A percentile compares a stretch with the other conserved stretches of the same genome.
phyloP scores from a whole-genome alignment of 2,329 filamentous ascomycete genomes.

The Trichoderma pleuroti region DNA sequence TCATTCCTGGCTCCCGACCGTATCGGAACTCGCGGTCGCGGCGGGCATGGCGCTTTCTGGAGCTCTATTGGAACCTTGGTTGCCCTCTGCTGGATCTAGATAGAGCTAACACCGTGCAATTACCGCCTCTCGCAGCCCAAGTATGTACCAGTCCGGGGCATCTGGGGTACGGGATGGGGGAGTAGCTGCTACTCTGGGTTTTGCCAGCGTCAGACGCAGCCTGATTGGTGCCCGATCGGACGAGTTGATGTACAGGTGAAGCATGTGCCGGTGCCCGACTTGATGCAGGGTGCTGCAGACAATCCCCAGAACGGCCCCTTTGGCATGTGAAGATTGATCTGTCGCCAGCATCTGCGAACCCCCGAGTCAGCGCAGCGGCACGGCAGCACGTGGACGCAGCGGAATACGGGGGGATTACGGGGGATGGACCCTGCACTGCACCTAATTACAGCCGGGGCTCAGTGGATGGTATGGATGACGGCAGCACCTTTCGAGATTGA shows the following conservation, averaged over 20 bases:
- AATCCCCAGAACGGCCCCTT: background rate
- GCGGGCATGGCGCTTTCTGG: background rate
- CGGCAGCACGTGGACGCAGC: slow-evolving; percentile 8
- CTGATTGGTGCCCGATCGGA: background rate
- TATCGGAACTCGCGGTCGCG: slow-evolving; percentile 12
- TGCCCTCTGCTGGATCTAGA: background rate
- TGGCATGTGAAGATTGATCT: slow-evolving; percentile 14
- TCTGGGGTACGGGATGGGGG: background rate
- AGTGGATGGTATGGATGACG: too few relatives aligned
- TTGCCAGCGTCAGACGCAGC: background rate
- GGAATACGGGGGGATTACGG: background rate
- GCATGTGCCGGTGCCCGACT: slow-evolving; percentile 1
- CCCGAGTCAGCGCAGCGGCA: background rate
- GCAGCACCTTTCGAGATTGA: too few relatives aligned
- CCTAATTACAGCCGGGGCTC: too few relatives aligned
- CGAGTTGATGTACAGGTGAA: background rate
- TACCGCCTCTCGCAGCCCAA: background rate
- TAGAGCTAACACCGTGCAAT: background rate
- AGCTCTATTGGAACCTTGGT: background rate
- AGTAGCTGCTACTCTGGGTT: background rate
- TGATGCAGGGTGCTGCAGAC: background rate
- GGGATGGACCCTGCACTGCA: too few relatives aligned
- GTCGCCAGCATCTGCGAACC: slow-evolving; percentile 12
- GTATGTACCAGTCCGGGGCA: background rate
- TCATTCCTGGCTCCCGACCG: background rate